These are phyloP conservation scores for Incumbomyces delicatus DNA, from an alignment of 2,329 filamentous ascomycete genomes.

Conservation along the genomic window DNA sequence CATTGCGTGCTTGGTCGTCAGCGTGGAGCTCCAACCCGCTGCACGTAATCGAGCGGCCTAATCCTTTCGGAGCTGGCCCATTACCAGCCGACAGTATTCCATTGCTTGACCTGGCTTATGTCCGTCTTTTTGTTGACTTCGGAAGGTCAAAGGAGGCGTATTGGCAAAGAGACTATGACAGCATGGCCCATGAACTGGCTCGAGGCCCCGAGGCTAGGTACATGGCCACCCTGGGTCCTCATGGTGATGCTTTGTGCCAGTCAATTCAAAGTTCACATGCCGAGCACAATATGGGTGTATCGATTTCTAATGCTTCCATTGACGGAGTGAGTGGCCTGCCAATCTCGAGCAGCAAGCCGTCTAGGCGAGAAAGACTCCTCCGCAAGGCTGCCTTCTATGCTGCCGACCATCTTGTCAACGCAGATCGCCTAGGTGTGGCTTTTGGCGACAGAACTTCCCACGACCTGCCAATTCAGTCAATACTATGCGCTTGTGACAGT, in stretches of 20 bases:
- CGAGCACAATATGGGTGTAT: not conserved
- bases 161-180: conserved; percentile 88
- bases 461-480: conserved; percentile 80
- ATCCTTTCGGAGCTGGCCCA: conserved; percentile 70
- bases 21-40: conserved; percentile 82
- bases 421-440: conserved; percentile 73
- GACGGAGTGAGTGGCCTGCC: not conserved
- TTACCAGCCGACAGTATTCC: conserved; percentile 86
- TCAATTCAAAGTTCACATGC: no score
- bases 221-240: not conserved
- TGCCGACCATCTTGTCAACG: conserved; percentile 80
- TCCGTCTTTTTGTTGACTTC: conserved; percentile 87
- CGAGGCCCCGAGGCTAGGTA: conserved; percentile 51
- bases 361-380: conserved; percentile 74
- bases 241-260: not conserved
- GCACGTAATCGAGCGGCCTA: conserved; percentile 74
- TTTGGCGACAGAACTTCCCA: conserved; percentile 75
- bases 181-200: conserved; percentile 78
- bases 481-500: conserved; percentile 88
- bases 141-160: conserved; percentile 84
- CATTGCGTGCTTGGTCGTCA: conserved; percentile 84
- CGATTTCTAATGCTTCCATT: not conserved
- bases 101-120: conserved; percentile 80
- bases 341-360: conserved; percentile 30
- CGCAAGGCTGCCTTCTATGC: conserved; percentile 94